Evolutionary conservation across 2,329 filamentous ascomycete genomes (phyloP).

Genomic region (Aschersonia sp.): DNA sequence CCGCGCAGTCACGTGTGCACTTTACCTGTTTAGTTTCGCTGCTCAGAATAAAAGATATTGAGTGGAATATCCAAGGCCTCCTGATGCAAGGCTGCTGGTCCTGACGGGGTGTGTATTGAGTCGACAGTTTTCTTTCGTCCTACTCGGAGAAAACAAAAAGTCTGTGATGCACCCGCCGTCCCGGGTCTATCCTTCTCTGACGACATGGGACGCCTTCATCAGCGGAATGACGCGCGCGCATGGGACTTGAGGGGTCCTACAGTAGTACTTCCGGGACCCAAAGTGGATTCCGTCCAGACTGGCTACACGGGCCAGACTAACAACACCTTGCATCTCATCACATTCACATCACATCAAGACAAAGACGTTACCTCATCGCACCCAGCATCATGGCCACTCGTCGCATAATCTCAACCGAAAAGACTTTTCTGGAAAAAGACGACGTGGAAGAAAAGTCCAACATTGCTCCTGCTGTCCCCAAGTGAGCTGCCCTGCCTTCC

Average conservation of each 20-base stretch:
- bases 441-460: constrained; percentile 46
- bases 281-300: too few relatives aligned
- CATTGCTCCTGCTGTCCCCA: constrained; percentile 70
- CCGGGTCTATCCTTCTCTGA: too few relatives aligned
- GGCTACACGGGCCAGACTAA: too few relatives aligned
- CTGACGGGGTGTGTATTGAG: neutral
- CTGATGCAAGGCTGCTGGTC: neutral
- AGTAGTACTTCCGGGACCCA: too few relatives aligned
- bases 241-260: too few relatives aligned
- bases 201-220: too few relatives aligned
- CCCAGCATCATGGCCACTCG: constrained; percentile 59
- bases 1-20: constrained; percentile 12
- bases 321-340: neutral
- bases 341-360: too few relatives aligned
- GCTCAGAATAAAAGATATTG: neutral
- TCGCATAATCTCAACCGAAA: constrained; percentile 50
- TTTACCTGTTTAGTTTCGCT: neutral
- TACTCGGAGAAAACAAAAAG: neutral
- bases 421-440: constrained; percentile 49
- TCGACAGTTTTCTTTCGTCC: neutral
- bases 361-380: neutral
- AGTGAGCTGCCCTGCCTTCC: constrained; percentile 28
- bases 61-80: neutral
- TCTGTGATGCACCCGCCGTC: too few relatives aligned
- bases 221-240: too few relatives aligned